Evolutionary conservation across 305 asterid species (phyloP), one percentile per base, ranked within the genome.

Genomic region (Euphrasia arctica): DNA sequence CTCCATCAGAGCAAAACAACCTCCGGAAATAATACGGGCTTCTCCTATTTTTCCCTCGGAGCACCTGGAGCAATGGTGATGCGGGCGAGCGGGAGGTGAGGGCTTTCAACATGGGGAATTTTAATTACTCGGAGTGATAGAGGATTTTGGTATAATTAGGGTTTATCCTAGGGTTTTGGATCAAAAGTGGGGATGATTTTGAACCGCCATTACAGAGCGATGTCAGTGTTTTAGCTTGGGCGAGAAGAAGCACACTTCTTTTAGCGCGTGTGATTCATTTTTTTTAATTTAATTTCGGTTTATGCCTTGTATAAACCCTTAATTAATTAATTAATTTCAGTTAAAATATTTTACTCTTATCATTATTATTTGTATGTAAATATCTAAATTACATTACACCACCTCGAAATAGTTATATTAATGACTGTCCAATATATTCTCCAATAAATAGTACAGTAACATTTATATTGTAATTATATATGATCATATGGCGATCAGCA

Each of bases 1-100:
- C 55, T 39, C 78, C 90, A 72, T 85, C 89, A 77, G 64, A 84
- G 80, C 96, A 94, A 71, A 92, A 89, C 71, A 90, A 82, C 60
- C 95, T 76, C 72, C 82, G 74, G 27, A 72, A 69, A 54, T 70
- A 5, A 75, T 77, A 73, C 34, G 83, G 79, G 43, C 77, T 69
- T 61, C 62, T 64, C 22, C 75, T 49, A 67, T 75, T 74, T 63
- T 74, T 62, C 62, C 79, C 83, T 52, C 70, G 76, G 63, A 86
- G 65, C 55, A 69, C 68, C 31, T 88, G 80, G 62, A 77, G 79
- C 73, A 88, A 70, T 56, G 97, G 86, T 13, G 91, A 72, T n/a
- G 74, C 71, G 52, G 83, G 66, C 62, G 13, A 82, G 49, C 60
- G 86, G 83, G 73, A 78, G 68, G 60, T 76, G 81, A 67, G 72